Conservation (phyloP, 2,329 filamentous ascomycete genomes). For the Aurifilum marmelostoma region DNA sequence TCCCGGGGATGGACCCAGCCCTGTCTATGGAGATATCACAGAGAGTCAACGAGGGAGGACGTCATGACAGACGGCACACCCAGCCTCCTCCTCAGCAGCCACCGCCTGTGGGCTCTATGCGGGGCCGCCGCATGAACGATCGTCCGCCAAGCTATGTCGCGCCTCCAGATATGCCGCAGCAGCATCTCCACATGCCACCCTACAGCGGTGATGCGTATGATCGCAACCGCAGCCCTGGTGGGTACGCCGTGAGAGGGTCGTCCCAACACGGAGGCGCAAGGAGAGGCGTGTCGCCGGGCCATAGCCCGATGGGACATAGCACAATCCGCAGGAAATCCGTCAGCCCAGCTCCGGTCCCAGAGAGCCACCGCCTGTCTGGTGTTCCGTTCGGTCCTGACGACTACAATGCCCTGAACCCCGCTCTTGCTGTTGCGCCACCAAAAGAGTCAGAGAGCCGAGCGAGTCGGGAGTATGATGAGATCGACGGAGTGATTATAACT, state of each 20-base stretch:
- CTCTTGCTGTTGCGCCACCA: conserved; percentile 42
- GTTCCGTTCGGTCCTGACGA: conserved; percentile 76
- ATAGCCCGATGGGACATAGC: conserved; percentile 47
- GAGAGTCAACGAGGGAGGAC: conserved; percentile 59
- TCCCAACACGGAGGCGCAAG: conserved; percentile 42
- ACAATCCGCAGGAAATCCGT: conserved; percentile 68
- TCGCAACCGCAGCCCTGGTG: conserved; percentile 42
- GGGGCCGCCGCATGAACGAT: conserved; percentile 46
- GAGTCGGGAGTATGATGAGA: conserved; percentile 52
- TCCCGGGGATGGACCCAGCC: conserved; percentile 62
- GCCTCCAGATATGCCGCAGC: conserved; percentile 34
- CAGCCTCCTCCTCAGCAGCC: conserved; percentile 35
- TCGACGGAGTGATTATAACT: conserved; percentile 72
- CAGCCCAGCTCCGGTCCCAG: conserved; percentile 65
- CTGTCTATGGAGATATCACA: conserved; percentile 61
- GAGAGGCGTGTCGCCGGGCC: conserved; percentile 42
- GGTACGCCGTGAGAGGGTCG: conserved; percentile 42
- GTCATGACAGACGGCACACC: conserved; percentile 50
- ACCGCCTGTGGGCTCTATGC: conserved; percentile 44
- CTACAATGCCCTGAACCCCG: conserved; percentile 73
- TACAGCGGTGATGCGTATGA: conserved; percentile 40
- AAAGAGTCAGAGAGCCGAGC: conserved; percentile 35
- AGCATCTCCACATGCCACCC: conserved; percentile 40
- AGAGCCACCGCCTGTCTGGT: conserved; percentile 57
- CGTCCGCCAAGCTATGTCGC: conserved; percentile 34